Percentiles rank a stretch among this genome's conserved stretches.
These are phyloP conservation scores for Verticillium nubilum DNA, from an alignment of 2,329 filamentous ascomycete species.

Conservation along the genomic window DNA sequence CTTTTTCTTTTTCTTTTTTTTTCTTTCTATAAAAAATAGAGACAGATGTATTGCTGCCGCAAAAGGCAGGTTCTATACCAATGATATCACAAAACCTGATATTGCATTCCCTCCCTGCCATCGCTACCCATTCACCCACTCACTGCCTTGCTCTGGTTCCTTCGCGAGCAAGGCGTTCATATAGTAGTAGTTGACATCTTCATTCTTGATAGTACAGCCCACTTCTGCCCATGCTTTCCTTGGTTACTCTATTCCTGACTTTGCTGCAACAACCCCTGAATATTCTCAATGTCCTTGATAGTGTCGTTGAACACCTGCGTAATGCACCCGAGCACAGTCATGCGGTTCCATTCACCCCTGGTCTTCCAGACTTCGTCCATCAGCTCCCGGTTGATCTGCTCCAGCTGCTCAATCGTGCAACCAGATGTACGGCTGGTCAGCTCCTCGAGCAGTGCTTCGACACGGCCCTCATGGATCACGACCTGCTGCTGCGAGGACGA, in stretches of 20 bases:
- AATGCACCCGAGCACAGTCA: constrained; percentile 60
- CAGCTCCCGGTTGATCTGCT: constrained; percentile 84
- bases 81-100: not conserved
- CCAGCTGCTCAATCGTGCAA: constrained; percentile 86
- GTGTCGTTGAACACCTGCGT: constrained; percentile 69
- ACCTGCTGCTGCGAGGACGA: constrained; percentile 25
- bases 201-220: not conserved
- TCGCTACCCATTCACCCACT: not conserved
- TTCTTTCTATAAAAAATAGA: not conserved
- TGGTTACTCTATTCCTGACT: constrained; percentile 30
- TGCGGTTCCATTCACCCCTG: constrained; percentile 78
- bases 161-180: not conserved
- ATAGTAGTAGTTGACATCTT: not conserved
- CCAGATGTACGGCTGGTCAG: constrained; percentile 66
- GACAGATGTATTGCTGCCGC: not conserved
- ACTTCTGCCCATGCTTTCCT: not conserved
- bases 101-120: not conserved
- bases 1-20: too few species aligned
- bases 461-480: constrained; percentile 39
- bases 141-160: not conserved
- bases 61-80: not conserved
- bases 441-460: constrained; percentile 54
- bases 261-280: constrained; percentile 36
- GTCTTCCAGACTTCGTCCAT: constrained; percentile 87
- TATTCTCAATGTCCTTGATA: constrained; percentile 60